Conservation (phyloP, 352 stramenopile genomes). For the Globisporangium spiculum region DNA sequence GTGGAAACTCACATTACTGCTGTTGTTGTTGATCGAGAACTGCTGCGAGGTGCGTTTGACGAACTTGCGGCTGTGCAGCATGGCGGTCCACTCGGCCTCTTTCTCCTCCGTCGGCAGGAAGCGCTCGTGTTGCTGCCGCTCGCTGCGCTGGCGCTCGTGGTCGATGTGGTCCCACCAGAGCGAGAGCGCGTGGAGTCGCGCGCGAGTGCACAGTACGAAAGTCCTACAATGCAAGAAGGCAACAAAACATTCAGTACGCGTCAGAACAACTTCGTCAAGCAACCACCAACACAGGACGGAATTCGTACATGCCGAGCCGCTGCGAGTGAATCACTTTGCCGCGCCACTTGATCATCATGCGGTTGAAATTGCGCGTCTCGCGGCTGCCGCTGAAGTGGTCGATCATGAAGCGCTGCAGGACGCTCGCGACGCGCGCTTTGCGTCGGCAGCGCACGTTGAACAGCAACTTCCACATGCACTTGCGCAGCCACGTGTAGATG, state of each 20-base stretch:
- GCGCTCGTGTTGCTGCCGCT: slow-evolving; percentile 40
- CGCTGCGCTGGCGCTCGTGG: slow-evolving; percentile 60
- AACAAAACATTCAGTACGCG: not conserved
- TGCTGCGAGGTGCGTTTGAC: slow-evolving; percentile 5
- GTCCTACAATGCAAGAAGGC: slow-evolving; percentile 6
- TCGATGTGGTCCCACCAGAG: slow-evolving; percentile 64
- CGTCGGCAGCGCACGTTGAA: slow-evolving; percentile 49
- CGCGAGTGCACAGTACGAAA: slow-evolving; percentile 57
- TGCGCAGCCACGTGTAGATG: slow-evolving; percentile 66
- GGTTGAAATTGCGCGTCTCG: slow-evolving; percentile 70
- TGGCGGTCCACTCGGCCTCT: slow-evolving; percentile 25
- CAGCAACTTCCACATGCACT: slow-evolving; percentile 69
- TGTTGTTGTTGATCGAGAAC: not conserved
- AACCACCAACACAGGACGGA: not conserved
- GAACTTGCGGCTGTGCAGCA: slow-evolving; percentile 16
- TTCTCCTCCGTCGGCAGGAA: slow-evolving; percentile 35
- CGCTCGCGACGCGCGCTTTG: slow-evolving; percentile 25
- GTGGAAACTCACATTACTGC: not conserved
- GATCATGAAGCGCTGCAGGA: slow-evolving; percentile 60
- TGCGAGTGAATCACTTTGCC: slow-evolving; percentile 71
- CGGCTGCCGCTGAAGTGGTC: slow-evolving; percentile 50
- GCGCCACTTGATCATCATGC: slow-evolving; percentile 74
- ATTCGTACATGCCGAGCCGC: slow-evolving; percentile 35
- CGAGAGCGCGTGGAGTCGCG: slow-evolving; percentile 50
- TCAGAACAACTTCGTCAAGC: not conserved